A percentile compares a stretch with the other conserved stretches of the same genome.
Conservation (phyloP, 2,329 filamentous ascomycete genomes). For the Aspergillus ibericus region DNA sequence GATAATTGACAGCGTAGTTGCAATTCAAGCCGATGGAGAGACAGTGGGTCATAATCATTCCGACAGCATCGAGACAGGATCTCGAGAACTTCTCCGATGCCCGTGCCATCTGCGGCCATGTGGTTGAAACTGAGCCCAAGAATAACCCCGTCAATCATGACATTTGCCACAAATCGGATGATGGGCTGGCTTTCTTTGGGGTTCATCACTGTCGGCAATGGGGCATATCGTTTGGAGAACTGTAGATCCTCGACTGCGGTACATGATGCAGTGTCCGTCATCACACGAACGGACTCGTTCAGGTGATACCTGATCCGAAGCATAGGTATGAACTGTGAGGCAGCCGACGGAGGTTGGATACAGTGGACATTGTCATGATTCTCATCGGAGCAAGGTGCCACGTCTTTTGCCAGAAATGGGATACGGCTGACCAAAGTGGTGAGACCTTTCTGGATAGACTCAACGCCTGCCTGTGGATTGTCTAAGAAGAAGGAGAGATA, state of each 20-base stretch:
- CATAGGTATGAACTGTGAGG: background rate
- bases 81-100: background rate
- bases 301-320: background rate
- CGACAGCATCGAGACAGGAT: background rate
- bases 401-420: background rate
- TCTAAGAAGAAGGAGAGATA: background rate
- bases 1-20: background rate
- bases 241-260: background rate
- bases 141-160: background rate
- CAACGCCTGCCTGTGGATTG: background rate
- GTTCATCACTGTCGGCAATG: background rate
- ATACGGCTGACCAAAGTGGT: background rate
- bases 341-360: background rate
- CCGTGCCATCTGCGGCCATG: background rate
- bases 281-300: background rate
- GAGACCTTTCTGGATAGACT: background rate
- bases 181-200: background rate
- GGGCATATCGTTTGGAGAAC: background rate
- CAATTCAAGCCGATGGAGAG: background rate
- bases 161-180: background rate
- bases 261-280: background rate
- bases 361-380: background rate
- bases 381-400: background rate
- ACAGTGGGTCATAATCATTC: background rate
- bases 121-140: slow-evolving; percentile 1